Conservation (phyloP, 257 asterid species). For the Solanum tarapatanum region DNA sequence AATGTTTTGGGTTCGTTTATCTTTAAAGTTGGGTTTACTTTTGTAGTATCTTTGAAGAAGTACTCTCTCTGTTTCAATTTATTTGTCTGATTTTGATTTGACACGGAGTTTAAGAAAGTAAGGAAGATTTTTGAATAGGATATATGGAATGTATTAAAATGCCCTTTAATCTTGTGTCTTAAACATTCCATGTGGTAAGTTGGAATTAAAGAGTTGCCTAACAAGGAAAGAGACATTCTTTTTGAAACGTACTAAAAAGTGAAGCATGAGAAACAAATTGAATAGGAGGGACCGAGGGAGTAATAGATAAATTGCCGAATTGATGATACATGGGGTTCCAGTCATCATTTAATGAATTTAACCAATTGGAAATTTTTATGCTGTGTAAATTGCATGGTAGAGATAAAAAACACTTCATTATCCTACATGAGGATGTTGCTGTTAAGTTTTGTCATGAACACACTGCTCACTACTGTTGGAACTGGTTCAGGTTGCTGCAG, state of each 20-base stretch:
- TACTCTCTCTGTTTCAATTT: not conserved
- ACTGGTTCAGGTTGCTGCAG: constrained; percentile 65
- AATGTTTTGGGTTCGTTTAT: not conserved
- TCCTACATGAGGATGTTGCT: not conserved
- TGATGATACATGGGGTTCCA: not conserved
- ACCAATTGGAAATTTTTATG: not conserved
- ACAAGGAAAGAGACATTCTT: not conserved
- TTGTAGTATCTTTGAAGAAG: not conserved
- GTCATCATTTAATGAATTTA: not conserved
- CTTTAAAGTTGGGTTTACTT: not conserved
- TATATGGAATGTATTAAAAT: not conserved
- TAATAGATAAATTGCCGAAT: not conserved
- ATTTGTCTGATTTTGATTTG: no score
- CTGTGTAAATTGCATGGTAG: not conserved
- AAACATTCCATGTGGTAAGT: not conserved
- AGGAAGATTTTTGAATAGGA: not conserved
- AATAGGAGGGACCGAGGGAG: not conserved
- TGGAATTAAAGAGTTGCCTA: not conserved
- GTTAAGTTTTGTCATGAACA: not conserved
- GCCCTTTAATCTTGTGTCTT: not conserved
- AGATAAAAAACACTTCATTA: not conserved
- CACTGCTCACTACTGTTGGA: not conserved
- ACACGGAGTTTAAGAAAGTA: not conserved
- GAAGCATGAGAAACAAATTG: not conserved
- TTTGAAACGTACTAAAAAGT: not conserved